Conservation (phyloP, 495 filamentous ascomycete genomes). For the Chaetomidium leptoderma region DNA sequence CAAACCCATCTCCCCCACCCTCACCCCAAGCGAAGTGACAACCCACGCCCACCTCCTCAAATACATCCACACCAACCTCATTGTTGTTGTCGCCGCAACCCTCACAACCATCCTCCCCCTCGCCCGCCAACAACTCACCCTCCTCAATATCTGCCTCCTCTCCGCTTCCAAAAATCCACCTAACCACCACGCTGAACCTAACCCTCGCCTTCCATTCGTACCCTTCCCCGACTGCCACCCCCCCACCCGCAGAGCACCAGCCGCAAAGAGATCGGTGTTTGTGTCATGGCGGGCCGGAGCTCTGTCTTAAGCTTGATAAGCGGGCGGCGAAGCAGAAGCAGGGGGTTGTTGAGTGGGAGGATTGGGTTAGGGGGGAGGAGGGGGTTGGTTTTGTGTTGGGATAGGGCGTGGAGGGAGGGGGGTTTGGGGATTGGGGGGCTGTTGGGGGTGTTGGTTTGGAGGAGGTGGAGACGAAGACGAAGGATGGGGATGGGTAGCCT, state of each 20-base stretch:
- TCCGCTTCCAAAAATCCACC: background rate
- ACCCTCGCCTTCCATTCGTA: constrained; percentile 4
- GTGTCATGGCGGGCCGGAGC: too few relatives aligned
- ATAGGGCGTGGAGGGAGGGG: constrained; percentile 1
- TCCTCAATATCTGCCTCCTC: constrained; percentile 3
- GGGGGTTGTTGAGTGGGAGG: constrained; percentile 3
- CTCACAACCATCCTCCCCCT: background rate
- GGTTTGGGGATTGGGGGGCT: background rate
- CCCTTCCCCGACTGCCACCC: constrained; percentile 21
- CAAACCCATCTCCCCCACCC: constrained; percentile 11
- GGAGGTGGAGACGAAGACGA: background rate
- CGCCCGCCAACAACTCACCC: background rate
- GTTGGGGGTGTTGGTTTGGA: background rate
- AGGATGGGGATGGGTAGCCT: background rate
- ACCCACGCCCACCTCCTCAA: constrained; percentile 17
- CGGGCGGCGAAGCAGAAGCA: background rate
- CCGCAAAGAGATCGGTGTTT: constrained; percentile 13
- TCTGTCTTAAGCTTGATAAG: too few relatives aligned
- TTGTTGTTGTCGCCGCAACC: too few relatives aligned
- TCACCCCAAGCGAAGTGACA: constrained; percentile 3
- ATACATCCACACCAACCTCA: constrained; percentile 15
- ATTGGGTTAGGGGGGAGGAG: background rate
- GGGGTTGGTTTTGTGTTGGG: constrained; percentile 10
- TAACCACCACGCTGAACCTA: constrained; percentile 14
- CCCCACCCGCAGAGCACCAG: constrained; percentile 11